Evolutionary conservation across 176 grass and related monocot genomes (phyloP), one percentile per base, ranked within the genome.

Genomic region (Luzula sylvatica): DNA sequence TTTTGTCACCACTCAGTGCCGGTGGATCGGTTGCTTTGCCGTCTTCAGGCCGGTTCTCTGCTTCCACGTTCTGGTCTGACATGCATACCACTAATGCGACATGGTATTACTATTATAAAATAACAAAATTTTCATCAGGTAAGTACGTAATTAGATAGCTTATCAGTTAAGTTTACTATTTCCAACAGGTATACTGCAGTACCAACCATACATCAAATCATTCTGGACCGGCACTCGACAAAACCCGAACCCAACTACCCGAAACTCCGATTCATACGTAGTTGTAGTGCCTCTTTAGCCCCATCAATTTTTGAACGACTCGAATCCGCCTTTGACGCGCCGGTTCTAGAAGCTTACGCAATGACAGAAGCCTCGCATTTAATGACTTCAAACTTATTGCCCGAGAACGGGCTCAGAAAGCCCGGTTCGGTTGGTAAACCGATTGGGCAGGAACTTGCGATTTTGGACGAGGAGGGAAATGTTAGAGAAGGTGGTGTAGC

Each of bases 231-330:
- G 0, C 81, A 87, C 54, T 11, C 56, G 7, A 13, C 81, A 6
- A 32, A 22, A 21, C 81, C 84, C 0, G 77, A 86, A 18, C 2
- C 61, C 1, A 4, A 32, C 3, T 60, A 81, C 45, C 92, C 81
- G 3, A 1, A 61, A 25, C 81, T 98, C 0, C 85, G 92, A 0
- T 98, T 98, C 85, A 52, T 90, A 22, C 85, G 85, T 2, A 98
- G 92, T 81, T 96, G 84, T 72, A 96, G 90, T 54, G 89, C 89
- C 48, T 88, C 89, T 21, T 76, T 95, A 18, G 83, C 89, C n/a
- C 77, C 90, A 5, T 61, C 22, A 11, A 88, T 96, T 53, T 51
- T 96, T 21, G 71, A 67, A 23, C 61, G 44, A 19, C 72, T 98
- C 9, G 92, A 98, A 75, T 38, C 74, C 5, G 77, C 65, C 1